A percentile compares a stretch with the other conserved stretches of the same genome.
Conservation (phyloP, 805 yeast species). For the Candida morakotiae region DNA sequence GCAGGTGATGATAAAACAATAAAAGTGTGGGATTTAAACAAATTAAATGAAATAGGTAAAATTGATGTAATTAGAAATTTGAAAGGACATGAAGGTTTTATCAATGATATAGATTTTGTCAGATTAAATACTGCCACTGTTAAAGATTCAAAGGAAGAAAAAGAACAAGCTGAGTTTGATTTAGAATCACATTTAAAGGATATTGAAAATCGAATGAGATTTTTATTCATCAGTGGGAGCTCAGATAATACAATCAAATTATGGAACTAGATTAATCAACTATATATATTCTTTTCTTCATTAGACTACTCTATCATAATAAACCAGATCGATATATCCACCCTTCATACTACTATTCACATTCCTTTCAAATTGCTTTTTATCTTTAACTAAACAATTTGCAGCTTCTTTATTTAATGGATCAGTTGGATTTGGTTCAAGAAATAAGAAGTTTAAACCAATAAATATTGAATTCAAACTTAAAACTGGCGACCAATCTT, state of each 20-base stretch:
- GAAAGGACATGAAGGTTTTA: conserved; percentile 69
- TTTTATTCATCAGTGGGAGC: conserved; percentile 61
- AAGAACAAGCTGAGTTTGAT: conserved; percentile 8
- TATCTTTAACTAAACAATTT: conserved; percentile 38
- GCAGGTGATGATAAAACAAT: conserved; percentile 78
- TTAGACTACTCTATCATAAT: conserved; percentile 56
- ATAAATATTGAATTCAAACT: conserved; percentile 76
- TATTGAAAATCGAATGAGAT: conserved; percentile 50
- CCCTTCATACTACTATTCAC: conserved; percentile 73
- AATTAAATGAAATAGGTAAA: conserved; percentile 33
- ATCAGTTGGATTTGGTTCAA: conserved; percentile 89
- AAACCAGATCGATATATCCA: conserved; percentile 50
- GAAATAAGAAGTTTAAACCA: conserved; percentile 78
- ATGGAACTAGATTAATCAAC: conserved; percentile 44
- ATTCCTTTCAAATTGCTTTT: conserved; percentile 44
- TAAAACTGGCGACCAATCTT: conserved; percentile 95
- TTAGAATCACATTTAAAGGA: conserved; percentile 18
- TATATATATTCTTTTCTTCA: too few relatives aligned
- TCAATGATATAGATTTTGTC: conserved; percentile 59
- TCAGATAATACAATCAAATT: conserved; percentile 52
- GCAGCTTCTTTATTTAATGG: conserved; percentile 94
- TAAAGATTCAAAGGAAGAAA: conserved; percentile 2
- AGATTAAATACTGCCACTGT: conserved; percentile 19
- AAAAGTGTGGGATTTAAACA: conserved; percentile 68
- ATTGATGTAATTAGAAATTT: conserved; percentile 44